A percentile compares a stretch with the other conserved stretches of the same genome.
Evolutionary conservation across 108 stramenopile species (phyloP).

Genomic region (Stephanodiscus triporus): DNA sequence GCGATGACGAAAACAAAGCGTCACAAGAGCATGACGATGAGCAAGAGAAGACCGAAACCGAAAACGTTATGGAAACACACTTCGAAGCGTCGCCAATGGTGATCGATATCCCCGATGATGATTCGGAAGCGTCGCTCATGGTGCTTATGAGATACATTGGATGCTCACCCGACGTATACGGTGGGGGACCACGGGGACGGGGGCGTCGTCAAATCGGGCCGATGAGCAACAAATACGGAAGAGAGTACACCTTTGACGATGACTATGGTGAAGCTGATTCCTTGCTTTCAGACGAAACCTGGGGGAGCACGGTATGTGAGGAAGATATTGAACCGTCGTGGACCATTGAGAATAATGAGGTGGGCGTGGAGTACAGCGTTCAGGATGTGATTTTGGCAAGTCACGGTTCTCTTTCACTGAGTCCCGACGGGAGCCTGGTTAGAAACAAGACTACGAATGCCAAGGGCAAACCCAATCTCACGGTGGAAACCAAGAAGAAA

Average conservation of each 20-base stretch:
- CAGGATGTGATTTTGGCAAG: neutral
- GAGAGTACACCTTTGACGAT: slow-evolving; percentile 24
- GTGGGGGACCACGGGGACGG: neutral
- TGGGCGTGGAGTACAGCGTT: neutral
- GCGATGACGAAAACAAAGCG: too few species aligned
- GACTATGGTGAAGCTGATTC: slow-evolving; percentile 8
- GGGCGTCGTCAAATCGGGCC: neutral
- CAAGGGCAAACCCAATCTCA: neutral
- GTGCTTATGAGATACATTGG: slow-evolving; percentile 52
- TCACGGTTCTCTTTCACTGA: neutral
- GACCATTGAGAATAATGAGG: slow-evolving; percentile 6
- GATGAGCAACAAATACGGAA: slow-evolving; percentile 5
- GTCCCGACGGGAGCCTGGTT: neutral
- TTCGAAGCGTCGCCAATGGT: neutral
- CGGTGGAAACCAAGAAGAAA: neutral
- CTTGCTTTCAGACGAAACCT: slow-evolving; percentile 9
- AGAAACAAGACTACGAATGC: neutral
- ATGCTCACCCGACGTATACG: slow-evolving; percentile 36
- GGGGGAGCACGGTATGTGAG: neutral
- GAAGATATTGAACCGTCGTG: neutral
- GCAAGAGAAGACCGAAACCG: neutral
- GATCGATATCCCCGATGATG: slow-evolving; percentile 44
- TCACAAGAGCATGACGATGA: too few species aligned
- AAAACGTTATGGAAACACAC: neutral
- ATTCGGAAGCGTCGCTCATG: slow-evolving; percentile 45